Evolutionary conservation across 192 early-diverging fungal species (phyloP), one percentile per base, ranked within the genome.

Genomic region (Linnemannia zychae): DNA sequence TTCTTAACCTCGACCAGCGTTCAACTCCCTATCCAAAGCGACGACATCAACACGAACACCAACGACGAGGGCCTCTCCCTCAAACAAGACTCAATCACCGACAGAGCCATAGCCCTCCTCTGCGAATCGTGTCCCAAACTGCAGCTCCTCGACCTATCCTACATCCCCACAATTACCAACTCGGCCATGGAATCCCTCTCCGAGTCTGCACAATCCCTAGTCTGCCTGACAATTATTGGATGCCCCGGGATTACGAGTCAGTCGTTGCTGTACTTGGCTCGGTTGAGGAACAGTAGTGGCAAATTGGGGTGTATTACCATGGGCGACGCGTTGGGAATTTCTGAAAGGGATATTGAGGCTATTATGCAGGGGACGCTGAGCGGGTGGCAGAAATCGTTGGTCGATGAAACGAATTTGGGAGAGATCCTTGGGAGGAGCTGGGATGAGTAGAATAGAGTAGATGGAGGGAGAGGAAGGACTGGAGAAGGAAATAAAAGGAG

Each of bases 201-300:
- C 0, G 53, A 83, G 31, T 67, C 77, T 34, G 78, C 84, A 40
- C 52, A 72, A 22, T 78, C 81, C 4, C 69, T 89, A 4, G 80
- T 89, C 52, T 89, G 86, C 48, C 69, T 89, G 31, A 89, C 88
- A 12, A 89, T 89, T 38, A 87, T 89, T 44, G 88, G 88, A 4
- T 89, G 88, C 68, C 74, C 84, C n/a, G 77, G 77, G 11, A 82
- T 89, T 44, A 89, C 88, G 6, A 79, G 77, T 17, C 72, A 77
- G 48, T 82, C 88, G 7, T 47, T 89, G 16, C 31, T 46, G 7
- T 77, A 76, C 28, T 49, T 89, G 22, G 88, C 88, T 4, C 69
- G 44, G 13, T 50, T 89, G 22, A 34, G 88, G 16, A 69, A 82
- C 36, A 79, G 48, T 17, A 82, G 80, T 15, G 85, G 88, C 1